Base-by-base conservation (phyloP, 441 rosid species). In the Syzygium syzygioides region DNA sequence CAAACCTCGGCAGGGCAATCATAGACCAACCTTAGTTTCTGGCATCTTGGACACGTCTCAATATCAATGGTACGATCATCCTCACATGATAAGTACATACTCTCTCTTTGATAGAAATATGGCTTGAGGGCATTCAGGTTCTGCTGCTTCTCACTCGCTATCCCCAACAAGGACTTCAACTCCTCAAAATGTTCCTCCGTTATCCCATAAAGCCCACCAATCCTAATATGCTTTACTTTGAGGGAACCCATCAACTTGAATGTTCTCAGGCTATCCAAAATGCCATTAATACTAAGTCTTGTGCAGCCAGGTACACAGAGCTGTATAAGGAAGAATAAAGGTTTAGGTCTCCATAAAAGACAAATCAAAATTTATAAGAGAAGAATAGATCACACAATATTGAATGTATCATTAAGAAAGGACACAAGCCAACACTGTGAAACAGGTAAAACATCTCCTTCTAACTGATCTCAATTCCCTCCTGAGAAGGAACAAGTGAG, bases 1-100 rank as follows among this genome's bases (percentile, higher is more conserved):
- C 99, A 97, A 85, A 91, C 94, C 89, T 97, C 95, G 0, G 94
- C 95, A 50, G 99, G 98, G 89, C 99, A 98, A 88, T 98, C 99
- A 91, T 96, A 97, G 26, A 98, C 96, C 68, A 98, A 91, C 94
- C 97, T 95, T 88, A 91, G 89, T 62, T 94, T 94, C 91, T 92
- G 94, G 90, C 99, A 98, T 91, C 91, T 94, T 0, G 99, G 99
- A 91, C 99, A 98, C 91, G 92, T 92, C 93, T 97, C 99, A 88
- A 98, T 95, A 89, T 98, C 99, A 66, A 98, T 92, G 37, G 91
- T 90, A 88, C 95, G 92, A 79, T 94, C 95, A 90, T 97, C 98
- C 34, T 96, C 97, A 90, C 95, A 95, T 11, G 97, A 93, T 62
- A 94, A 88, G 90, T 94, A 95, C 50, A 94, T 64, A 52, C 92